Base-by-base conservation (phyloP, 768 basidiomycete species). In the Termitomyces sp. region DNA sequence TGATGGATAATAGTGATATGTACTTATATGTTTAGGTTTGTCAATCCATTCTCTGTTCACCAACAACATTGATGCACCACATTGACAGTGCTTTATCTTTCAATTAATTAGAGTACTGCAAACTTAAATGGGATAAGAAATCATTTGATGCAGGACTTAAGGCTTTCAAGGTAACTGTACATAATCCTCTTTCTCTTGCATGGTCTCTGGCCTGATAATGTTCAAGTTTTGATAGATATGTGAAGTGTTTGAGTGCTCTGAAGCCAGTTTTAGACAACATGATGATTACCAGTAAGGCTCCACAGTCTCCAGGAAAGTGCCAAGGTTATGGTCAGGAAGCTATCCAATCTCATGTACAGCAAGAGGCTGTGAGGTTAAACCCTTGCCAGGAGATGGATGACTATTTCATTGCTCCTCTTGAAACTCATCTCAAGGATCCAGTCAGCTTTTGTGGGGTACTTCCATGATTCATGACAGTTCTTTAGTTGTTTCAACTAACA, bases 91-190 rank as follows among this genome's bases (percentile, higher is more conserved):
- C n/a, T n/a, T n/a, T n/a, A n/a, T n/a, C n/a, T n/a, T n/a, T n/a
- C n/a, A n/a, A n/a, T n/a, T n/a, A n/a, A n/a, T n/a, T n/a, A n/a
- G n/a, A n/a, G n/a, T n/a, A 72, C 43, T n/a, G n/a, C n/a, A n/a
- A n/a, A n/a, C n/a, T n/a, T n/a, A n/a, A n/a, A n/a, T n/a, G n/a
- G n/a, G n/a, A n/a, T n/a, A n/a, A n/a, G n/a, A n/a, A n/a, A n/a
- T n/a, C n/a, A n/a, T n/a, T n/a, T n/a, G n/a, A n/a, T 73, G 33
- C 42, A 0, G 65, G 67, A 14, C 26, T 53, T 5, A 45, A 53
- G 40, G 27, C 42, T 22, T 56, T 70, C 26, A 57, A 65, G 36
- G 53, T 60, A 26, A 53, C 50, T 24, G 68, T 68, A 49, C 30
- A 65, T 64, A 8, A 18, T 60, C 20, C 32, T 43, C 51, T 49